These are phyloP conservation scores for Citrus mangshanensis DNA, from an alignment of 345 rosid genomes.

Conservation along the genomic window DNA sequence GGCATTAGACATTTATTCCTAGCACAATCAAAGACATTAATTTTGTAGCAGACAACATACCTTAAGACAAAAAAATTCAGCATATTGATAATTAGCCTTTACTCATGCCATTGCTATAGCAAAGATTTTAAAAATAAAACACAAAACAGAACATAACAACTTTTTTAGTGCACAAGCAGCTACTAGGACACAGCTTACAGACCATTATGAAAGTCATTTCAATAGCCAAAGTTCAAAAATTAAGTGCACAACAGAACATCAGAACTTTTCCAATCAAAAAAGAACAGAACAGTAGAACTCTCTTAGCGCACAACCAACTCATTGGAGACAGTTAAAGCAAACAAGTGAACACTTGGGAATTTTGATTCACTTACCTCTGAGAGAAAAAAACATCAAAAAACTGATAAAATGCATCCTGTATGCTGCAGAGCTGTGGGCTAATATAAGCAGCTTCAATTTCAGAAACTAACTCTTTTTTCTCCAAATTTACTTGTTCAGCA, in stretches of 20 bases:
- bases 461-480: constrained; percentile 49
- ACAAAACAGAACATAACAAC: not conserved
- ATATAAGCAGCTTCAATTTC: constrained; percentile 36
- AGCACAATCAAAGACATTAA: constrained; percentile 3
- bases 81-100: not conserved
- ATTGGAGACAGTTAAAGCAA: constrained; percentile 3
- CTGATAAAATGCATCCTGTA: constrained; percentile 56
- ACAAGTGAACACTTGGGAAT: not conserved
- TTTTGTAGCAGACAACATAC: not conserved
- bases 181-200: not conserved
- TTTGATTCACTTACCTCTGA: constrained; percentile 43
- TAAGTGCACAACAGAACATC: not conserved
- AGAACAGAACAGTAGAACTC: not conserved
- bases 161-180: constrained; percentile 2
- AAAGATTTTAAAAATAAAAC: not conserved
- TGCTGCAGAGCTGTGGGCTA: constrained; percentile 38
- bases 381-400: constrained; percentile 46
- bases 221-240: not conserved
- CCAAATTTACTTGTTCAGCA: constrained; percentile 60
- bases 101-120: not conserved
- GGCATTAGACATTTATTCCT: not conserved
- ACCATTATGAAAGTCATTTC: not conserved
- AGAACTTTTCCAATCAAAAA: too few species aligned
- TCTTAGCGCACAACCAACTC: constrained; percentile 4
- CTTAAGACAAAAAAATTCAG: not conserved